Percentiles rank a stretch among this genome's conserved stretches.
Evolutionary conservation across 2,329 filamentous ascomycete genomes (phyloP).

Genomic region (Trichoderma atroviride): DNA sequence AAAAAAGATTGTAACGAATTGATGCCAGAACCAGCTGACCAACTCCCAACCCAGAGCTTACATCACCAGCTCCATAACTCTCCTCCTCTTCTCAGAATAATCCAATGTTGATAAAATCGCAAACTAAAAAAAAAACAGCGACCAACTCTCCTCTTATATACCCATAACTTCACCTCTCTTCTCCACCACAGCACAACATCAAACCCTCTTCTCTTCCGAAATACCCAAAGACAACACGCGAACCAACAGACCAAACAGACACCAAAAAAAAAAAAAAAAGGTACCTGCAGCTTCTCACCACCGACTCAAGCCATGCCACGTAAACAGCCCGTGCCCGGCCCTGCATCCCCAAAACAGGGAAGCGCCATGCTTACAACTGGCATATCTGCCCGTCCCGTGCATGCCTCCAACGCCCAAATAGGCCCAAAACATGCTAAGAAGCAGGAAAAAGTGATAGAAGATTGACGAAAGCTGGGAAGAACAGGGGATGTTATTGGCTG

Average conservation of each 20-base stretch:
- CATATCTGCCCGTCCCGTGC: neutral
- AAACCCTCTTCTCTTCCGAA: neutral
- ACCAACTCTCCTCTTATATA: neutral
- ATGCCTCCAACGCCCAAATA: neutral
- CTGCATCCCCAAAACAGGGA: conserved; percentile 3
- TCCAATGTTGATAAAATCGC: neutral
- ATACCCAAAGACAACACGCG: neutral
- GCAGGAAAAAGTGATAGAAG: neutral
- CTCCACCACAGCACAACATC: neutral
- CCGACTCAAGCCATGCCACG: conserved; percentile 22
- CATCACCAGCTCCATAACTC: neutral
- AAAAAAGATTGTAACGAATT: neutral
- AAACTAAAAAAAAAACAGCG: neutral
- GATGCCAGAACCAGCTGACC: neutral
- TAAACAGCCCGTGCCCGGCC: conserved; percentile 7
- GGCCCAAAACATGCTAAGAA: neutral
- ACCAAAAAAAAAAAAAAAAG: neutral
- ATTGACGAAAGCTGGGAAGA: neutral
- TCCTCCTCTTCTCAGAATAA: neutral
- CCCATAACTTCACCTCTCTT: neutral
- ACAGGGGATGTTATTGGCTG: neutral
- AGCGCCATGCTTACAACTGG: neutral
- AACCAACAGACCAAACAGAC: neutral
- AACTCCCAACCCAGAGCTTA: neutral
- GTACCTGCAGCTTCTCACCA: conserved; percentile 19